A percentile compares a stretch with the other conserved stretches of the same genome.
phyloP scores from a whole-genome alignment of 2,329 filamentous ascomycete genomes.

The Paraphoma sp. region DNA sequence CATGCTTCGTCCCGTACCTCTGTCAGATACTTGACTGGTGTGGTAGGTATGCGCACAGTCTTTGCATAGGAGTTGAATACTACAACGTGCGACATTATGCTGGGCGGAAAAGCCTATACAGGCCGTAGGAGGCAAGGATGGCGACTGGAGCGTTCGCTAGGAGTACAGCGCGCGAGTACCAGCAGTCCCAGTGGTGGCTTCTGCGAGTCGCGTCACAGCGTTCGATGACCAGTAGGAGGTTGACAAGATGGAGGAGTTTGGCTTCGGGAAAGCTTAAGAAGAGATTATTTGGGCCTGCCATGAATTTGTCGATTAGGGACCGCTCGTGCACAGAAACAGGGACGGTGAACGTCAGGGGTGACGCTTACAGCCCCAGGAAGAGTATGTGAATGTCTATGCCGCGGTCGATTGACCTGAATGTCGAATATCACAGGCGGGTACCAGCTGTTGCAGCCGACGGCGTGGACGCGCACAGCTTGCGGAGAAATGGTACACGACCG shows the following conservation, averaged over 20 bases:
- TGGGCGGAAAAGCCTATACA: conserved; percentile 39
- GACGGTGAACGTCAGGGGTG: conserved; percentile 18
- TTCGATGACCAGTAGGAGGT: conserved; percentile 35
- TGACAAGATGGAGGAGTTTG: conserved; percentile 40
- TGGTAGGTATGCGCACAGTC: conserved; percentile 82
- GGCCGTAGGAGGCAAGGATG: conserved; percentile 30
- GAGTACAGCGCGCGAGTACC: conserved; percentile 34
- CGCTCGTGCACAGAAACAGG: conserved; percentile 10
- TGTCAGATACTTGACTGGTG: conserved; percentile 78
- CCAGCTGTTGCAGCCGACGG: not conserved
- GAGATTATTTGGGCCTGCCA: conserved; percentile 42
- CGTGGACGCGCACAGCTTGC: not conserved
- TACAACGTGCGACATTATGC: conserved; percentile 86
- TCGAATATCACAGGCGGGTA: no score
- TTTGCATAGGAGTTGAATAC: conserved; percentile 83
- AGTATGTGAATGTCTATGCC: not conserved
- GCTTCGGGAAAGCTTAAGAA: conserved; percentile 40
- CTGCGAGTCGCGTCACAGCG: conserved; percentile 34
- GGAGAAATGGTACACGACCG: not conserved
- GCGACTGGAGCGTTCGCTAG: conserved; percentile 34
- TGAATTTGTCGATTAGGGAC: conserved; percentile 29
- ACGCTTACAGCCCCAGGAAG: conserved; percentile 20
- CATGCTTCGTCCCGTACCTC: conserved; percentile 91
- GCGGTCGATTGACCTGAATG: no score
- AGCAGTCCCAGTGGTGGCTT: conserved; percentile 32